Conservation (phyloP, 345 rosid genomes). For the Arabidopsis arenosa region DNA sequence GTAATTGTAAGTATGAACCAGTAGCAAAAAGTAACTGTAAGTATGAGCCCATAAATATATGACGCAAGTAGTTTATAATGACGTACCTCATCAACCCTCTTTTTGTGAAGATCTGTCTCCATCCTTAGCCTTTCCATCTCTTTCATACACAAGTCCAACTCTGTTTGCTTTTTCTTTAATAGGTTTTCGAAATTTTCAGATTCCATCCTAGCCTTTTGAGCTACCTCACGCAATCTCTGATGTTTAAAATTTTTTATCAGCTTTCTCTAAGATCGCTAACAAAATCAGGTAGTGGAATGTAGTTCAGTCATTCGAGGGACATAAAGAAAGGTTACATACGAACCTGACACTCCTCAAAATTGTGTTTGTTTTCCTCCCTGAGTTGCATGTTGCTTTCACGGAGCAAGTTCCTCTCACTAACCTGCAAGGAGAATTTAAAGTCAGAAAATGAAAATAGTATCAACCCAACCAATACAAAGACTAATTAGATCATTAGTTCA, state of each 20-base stretch:
- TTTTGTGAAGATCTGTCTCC: slow-evolving; percentile 68
- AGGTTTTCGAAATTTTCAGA: slow-evolving; percentile 56
- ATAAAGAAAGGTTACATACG: slow-evolving; percentile 27
- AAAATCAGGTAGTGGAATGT: slow-evolving; percentile 15
- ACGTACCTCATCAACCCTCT: slow-evolving; percentile 77
- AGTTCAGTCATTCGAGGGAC: slow-evolving; percentile 4
- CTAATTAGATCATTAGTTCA: not conserved
- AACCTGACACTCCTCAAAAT: slow-evolving; percentile 97
- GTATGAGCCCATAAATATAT: slow-evolving; percentile 14
- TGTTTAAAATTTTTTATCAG: slow-evolving; percentile 23
- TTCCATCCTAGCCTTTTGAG: slow-evolving; percentile 64
- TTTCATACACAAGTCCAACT: slow-evolving; percentile 70
- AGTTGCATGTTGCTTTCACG: slow-evolving; percentile 97
- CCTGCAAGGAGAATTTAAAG: slow-evolving; percentile 52
- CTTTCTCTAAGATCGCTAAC: slow-evolving; percentile 23
- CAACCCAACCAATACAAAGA: slow-evolving; percentile 10
- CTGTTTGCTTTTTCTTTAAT: slow-evolving; percentile 66
- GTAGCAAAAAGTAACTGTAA: slow-evolving; percentile 30
- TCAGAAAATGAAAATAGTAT: slow-evolving; percentile 25
- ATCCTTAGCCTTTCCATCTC: slow-evolving; percentile 66
- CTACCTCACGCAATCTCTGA: slow-evolving; percentile 81
- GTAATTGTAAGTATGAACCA: slow-evolving; percentile 32
- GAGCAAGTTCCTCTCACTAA: slow-evolving; percentile 84
- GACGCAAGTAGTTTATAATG: slow-evolving; percentile 28
- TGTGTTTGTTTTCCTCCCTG: slow-evolving; percentile 96